Conservation (phyloP, 768 basidiomycete genomes). For the Psilocybe cyanescens region DNA sequence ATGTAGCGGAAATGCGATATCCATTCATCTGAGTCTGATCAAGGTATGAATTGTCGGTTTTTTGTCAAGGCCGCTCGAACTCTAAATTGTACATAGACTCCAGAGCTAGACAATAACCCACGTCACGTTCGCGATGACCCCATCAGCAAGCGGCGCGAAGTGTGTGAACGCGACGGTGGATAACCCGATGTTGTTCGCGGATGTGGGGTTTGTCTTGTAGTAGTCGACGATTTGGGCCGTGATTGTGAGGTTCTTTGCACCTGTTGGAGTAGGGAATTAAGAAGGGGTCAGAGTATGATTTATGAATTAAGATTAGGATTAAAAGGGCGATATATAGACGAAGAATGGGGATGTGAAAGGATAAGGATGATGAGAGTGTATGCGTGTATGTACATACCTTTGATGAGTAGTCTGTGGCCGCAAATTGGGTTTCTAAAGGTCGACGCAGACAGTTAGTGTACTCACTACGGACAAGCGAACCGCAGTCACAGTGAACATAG, state of each 20-base stretch:
- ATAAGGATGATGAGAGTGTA: too few species aligned
- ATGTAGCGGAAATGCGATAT: too few species aligned
- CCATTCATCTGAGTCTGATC: too few species aligned
- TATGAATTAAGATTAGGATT: too few species aligned
- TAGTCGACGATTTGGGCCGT: conserved; percentile 36
- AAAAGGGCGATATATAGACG: too few species aligned
- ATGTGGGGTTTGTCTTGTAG: conserved; percentile 14
- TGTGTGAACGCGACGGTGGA: conserved; percentile 28
- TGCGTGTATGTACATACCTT: conserved; percentile 18
- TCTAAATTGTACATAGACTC: too few species aligned
- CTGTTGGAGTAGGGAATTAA: neutral
- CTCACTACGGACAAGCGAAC: too few species aligned
- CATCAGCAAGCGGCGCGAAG: conserved; percentile 30
- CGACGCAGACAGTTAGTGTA: neutral
- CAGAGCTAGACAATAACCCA: conserved; percentile 21
- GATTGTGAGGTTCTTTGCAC: conserved; percentile 15
- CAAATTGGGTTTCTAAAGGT: conserved; percentile 36
- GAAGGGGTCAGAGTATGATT: too few species aligned
- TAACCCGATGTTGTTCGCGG: conserved; percentile 29
- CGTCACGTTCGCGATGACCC: conserved; percentile 30
- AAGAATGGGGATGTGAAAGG: too few species aligned
- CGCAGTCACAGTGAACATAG: neutral
- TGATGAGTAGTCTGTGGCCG: conserved; percentile 26
- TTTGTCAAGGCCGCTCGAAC: too few species aligned
- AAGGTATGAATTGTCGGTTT: too few species aligned